Conservation (phyloP, 257 asterid genomes). For the Petrea volubilis region DNA sequence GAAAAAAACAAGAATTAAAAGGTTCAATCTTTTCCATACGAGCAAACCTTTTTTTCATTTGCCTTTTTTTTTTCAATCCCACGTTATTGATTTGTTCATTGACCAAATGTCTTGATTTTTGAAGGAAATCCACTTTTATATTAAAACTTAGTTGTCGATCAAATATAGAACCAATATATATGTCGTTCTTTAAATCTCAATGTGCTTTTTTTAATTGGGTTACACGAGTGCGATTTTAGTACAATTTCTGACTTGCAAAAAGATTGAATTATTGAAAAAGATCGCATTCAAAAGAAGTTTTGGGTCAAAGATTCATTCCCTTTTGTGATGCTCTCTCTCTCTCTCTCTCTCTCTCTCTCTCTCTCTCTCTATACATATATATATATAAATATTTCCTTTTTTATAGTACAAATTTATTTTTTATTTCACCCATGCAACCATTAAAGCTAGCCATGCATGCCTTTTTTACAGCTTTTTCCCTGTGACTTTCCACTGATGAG, state of each 20-base stretch:
- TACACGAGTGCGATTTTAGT: neutral
- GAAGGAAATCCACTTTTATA: neutral
- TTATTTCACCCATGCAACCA: conserved; percentile 18
- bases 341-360: too few species aligned
- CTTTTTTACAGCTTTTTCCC: too few species aligned
- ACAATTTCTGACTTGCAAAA: neutral
- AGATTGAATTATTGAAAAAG: conserved; percentile 23
- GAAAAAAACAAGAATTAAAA: neutral
- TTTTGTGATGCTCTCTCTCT: neutral
- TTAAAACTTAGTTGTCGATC: neutral
- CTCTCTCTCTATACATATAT: too few species aligned
- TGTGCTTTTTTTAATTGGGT: neutral
- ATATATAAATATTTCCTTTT: neutral
- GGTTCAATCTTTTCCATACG: neutral
- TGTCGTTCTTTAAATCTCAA: neutral
- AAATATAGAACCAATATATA: neutral
- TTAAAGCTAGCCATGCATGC: neutral
- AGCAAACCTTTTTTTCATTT: too few species aligned
- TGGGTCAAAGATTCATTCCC: conserved; percentile 29
- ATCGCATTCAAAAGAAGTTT: conserved; percentile 9
- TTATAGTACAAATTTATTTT: neutral
- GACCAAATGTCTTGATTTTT: neutral
- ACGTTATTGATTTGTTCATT: neutral
- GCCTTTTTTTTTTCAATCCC: neutral
- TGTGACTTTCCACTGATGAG: neutral